A percentile compares a stretch with the other conserved stretches of the same genome.
Conservation (phyloP, 805 yeast genomes). For the Teunomyces panamensis region DNA sequence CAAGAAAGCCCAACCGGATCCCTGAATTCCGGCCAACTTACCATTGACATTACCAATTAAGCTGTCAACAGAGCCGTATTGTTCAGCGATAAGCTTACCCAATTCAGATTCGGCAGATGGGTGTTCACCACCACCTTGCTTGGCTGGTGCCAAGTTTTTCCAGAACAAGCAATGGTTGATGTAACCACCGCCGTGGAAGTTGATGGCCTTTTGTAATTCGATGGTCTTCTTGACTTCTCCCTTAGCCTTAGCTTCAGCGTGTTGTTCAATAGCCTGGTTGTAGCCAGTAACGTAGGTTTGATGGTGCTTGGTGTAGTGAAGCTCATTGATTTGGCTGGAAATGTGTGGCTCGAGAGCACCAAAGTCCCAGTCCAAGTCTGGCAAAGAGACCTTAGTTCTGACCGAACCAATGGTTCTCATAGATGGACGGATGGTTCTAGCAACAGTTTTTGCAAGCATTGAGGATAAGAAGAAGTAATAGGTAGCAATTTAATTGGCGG, state of each 20-base stretch:
- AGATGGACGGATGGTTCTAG: slow-evolving; percentile 1
- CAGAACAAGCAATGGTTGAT: slow-evolving; percentile 84
- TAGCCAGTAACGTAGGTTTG: slow-evolving; percentile 87
- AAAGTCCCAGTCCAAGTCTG: slow-evolving; percentile 80
- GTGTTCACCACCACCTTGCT: slow-evolving; percentile 72
- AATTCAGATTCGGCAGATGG: slow-evolving; percentile 54
- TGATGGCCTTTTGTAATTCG: slow-evolving; percentile 69
- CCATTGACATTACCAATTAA: slow-evolving; percentile 60
- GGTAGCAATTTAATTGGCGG: slow-evolving; percentile 5
- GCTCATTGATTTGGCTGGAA: slow-evolving; percentile 81
- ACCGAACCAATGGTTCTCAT: slow-evolving; percentile 12
- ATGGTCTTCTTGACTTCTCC: slow-evolving; percentile 60
- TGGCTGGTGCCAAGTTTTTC: slow-evolving; percentile 79
- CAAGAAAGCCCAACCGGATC: slow-evolving; percentile 94
- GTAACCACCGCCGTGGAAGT: slow-evolving; percentile 92
- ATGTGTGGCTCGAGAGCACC: slow-evolving; percentile 84
- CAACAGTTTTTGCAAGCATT: slow-evolving; percentile 3
- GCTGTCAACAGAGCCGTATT: slow-evolving; percentile 72
- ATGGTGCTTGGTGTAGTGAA: slow-evolving; percentile 88
- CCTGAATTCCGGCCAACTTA: slow-evolving; percentile 78
- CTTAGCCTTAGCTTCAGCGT: slow-evolving; percentile 57
- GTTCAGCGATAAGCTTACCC: slow-evolving; percentile 53
- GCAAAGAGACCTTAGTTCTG: slow-evolving; percentile 71
- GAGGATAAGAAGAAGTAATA: neutral
- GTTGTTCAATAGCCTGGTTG: slow-evolving; percentile 74